Percentiles rank a stretch among this genome's conserved stretches.
These are phyloP conservation scores for Heterobasidion parviporum DNA, from an alignment of 1,284 basidiomycete species.

Conservation along the genomic window DNA sequence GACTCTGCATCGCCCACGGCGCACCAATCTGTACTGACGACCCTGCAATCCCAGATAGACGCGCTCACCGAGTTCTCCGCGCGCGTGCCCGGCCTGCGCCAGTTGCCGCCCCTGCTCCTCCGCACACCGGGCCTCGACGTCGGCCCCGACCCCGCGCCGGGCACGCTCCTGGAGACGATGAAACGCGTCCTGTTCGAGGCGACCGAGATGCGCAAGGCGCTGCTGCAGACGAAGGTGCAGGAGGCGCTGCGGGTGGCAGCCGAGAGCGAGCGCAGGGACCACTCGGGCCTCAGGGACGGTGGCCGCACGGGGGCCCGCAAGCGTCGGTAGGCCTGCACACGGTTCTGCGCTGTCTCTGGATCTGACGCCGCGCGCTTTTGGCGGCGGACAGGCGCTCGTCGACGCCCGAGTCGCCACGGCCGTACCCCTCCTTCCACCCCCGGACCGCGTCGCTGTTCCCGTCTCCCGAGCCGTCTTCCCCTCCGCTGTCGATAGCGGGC, in stretches of 20 bases:
- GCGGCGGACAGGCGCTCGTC: conserved; percentile 9
- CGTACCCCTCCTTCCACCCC: conserved; percentile 8
- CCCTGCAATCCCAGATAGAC: conserved; percentile 13
- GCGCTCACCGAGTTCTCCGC: conserved; percentile 8
- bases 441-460: conserved; percentile 10
- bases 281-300: conserved; percentile 3
- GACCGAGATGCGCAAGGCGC: conserved; percentile 1
- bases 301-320: conserved; percentile 5
- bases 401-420: conserved; percentile 13
- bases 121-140: conserved; percentile 1
- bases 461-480: background rate
- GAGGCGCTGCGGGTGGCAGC: conserved; percentile 8
- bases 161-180: background rate
- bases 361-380: background rate
- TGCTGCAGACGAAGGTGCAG: conserved; percentile 9
- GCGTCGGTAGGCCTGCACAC: conserved; percentile 7
- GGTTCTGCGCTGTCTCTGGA: background rate
- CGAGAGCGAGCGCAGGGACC: conserved; percentile 10
- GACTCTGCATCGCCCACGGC: background rate
- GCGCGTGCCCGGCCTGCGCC: conserved; percentile 10
- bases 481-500: conserved; percentile 5
- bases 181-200: conserved; percentile 6
- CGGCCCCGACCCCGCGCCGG: background rate
- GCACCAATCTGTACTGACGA: background rate
- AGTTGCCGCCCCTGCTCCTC: conserved; percentile 9